Conservation (phyloP, 176 grass and related monocot species). For the Eleusine indica region DNA sequence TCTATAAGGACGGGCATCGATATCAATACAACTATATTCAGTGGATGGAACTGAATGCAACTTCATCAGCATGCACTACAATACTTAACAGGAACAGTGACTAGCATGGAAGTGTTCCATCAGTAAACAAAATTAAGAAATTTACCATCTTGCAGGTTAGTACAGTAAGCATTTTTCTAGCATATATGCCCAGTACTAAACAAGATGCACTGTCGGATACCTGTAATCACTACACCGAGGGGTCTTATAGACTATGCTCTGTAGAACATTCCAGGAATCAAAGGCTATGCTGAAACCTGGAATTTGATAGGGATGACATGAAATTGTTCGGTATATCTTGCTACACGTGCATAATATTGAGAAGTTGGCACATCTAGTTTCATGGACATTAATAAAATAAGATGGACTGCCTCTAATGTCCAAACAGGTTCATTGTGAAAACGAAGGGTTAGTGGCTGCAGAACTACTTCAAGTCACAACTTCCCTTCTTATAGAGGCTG, state of each 20-base stretch:
- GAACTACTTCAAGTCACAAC: constrained; percentile 11
- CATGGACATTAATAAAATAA: constrained; percentile 19
- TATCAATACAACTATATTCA: constrained; percentile 30
- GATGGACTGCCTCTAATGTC: not conserved
- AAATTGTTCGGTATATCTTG: constrained; percentile 13
- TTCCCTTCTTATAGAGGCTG: constrained; percentile 24
- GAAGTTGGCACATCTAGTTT: constrained; percentile 17
- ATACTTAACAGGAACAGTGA: not conserved
- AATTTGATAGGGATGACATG: constrained; percentile 9
- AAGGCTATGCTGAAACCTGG: not conserved
- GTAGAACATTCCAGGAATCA: not conserved
- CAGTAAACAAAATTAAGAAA: constrained; percentile 15
- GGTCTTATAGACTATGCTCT: constrained; percentile 2
- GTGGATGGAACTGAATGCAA: not conserved
- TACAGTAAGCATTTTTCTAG: not conserved
- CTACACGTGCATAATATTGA: constrained; percentile 7
- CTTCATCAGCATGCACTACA: not conserved
- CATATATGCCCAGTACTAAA: not conserved
- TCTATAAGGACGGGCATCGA: not conserved
- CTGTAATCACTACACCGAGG: not conserved
- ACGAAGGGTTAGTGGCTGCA: too few species aligned
- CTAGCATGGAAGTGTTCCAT: constrained; percentile 8
- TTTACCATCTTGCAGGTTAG: not conserved
- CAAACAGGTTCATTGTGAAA: constrained; percentile 11
- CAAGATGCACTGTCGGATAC: not conserved